Percentiles rank a stretch among this genome's conserved stretches.
These are phyloP conservation scores for Cymbopogon flexuosus DNA, from an alignment of 202 grass and related monocot genomes.

Conservation along the genomic window DNA sequence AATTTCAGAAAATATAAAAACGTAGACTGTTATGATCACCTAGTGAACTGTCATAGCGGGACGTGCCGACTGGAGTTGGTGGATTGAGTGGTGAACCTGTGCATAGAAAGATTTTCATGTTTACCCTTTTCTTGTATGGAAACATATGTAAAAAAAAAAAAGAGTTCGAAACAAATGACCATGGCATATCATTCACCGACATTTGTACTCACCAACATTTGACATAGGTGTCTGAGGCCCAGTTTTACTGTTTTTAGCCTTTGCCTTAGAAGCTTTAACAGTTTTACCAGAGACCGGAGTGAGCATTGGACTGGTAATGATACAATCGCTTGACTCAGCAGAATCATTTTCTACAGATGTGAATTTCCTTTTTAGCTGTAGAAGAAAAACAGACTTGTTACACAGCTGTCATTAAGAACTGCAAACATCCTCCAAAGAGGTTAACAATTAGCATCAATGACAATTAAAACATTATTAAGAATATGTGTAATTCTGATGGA, in stretches of 20 bases:
- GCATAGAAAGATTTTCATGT: slow-evolving; percentile 13
- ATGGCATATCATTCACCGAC: slow-evolving; percentile 1
- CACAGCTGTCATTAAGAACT: slow-evolving; percentile 1
- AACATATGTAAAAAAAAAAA: neutral
- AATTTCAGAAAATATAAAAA: neutral
- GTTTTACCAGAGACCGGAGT: slow-evolving; percentile 68
- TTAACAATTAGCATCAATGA: neutral
- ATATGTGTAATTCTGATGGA: neutral
- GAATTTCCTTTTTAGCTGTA: slow-evolving; percentile 68
- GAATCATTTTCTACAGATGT: slow-evolving; percentile 52
- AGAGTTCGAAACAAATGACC: neutral
- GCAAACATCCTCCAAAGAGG: neutral
- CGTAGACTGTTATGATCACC: slow-evolving; percentile 40
- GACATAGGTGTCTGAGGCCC: slow-evolving; percentile 57
- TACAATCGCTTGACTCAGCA: slow-evolving; percentile 62
- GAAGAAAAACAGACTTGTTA: slow-evolving; percentile 27
- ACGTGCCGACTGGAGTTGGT: slow-evolving; percentile 64
- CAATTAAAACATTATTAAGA: slow-evolving; percentile 11
- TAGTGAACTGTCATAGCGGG: slow-evolving; percentile 91
- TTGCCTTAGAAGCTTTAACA: slow-evolving; percentile 60
- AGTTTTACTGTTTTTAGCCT: slow-evolving; percentile 63
- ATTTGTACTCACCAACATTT: slow-evolving; percentile 58
- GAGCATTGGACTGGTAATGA: slow-evolving; percentile 55
- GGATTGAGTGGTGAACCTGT: slow-evolving; percentile 88
- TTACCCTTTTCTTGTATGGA: slow-evolving; percentile 10